phyloP scores from a whole-genome alignment of 2,329 filamentous ascomycete genomes.

The Colletotrichum theobromicola region DNA sequence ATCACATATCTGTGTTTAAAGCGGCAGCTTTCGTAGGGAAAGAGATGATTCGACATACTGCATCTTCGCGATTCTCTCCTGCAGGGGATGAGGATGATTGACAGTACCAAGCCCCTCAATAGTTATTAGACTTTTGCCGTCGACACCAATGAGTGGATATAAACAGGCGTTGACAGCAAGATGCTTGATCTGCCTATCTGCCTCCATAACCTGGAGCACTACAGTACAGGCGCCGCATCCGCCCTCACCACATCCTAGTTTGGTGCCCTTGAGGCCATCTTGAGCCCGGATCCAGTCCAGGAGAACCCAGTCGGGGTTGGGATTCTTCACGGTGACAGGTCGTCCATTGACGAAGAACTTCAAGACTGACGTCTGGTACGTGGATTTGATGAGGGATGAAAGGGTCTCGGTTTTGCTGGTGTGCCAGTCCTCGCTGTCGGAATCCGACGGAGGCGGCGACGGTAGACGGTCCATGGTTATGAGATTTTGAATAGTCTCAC shows the following conservation, averaged over 20 bases:
- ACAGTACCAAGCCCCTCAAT: not conserved
- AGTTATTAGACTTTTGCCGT: not conserved
- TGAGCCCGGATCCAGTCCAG: slow-evolving; percentile 30
- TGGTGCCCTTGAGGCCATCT: slow-evolving; percentile 22
- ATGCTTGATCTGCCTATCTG: not conserved
- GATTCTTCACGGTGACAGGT: slow-evolving; percentile 25
- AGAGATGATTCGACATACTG: not conserved
- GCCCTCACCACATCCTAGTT: not conserved
- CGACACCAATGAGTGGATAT: not conserved
- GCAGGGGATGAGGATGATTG: not conserved
- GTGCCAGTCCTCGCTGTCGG: not conserved
- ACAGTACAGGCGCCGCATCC: not conserved
- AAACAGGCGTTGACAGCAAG: not conserved
- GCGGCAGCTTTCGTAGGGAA: not conserved
- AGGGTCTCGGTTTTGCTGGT: not conserved
- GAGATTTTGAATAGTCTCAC: not conserved
- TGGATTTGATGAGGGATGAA: slow-evolving; percentile 14
- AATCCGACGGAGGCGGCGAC: not conserved
- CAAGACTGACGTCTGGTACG: slow-evolving; percentile 37
- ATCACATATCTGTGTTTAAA: too few relatives aligned
- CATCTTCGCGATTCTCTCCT: not conserved
- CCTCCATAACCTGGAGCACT: not conserved
- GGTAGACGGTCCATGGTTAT: not conserved
- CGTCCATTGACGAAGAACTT: slow-evolving; percentile 33
- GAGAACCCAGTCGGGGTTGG: slow-evolving; percentile 33